phyloP scores from a whole-genome alignment of 129 eudicot genomes.

The Pittosporum tobira region DNA sequence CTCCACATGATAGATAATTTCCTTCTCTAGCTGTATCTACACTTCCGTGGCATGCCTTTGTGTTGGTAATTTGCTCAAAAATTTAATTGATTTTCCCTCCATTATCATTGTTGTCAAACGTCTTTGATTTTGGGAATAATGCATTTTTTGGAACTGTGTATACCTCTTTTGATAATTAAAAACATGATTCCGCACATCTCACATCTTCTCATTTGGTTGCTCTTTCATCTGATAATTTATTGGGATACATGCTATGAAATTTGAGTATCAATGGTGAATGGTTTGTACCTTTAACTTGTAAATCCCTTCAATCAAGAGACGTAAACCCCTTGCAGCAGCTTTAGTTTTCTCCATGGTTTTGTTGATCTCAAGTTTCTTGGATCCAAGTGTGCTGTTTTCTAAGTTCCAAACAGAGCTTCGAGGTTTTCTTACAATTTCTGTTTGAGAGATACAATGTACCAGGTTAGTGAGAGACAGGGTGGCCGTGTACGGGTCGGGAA shows the following conservation, averaged over 20 bases:
- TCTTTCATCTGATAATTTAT: slow-evolving; percentile 16
- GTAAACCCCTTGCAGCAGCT: slow-evolving; percentile 26
- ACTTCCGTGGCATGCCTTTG: background rate
- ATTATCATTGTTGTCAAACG: background rate
- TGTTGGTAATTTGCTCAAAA: background rate
- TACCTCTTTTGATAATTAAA: slow-evolving; percentile 25
- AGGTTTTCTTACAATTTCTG: too few relatives aligned
- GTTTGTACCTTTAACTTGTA: slow-evolving; percentile 20
- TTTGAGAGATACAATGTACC: too few relatives aligned
- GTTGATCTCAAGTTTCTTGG: slow-evolving; percentile 16
- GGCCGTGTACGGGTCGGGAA: too few relatives aligned
- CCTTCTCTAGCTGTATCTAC: slow-evolving; percentile 29
- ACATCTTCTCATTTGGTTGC: slow-evolving; percentile 12
- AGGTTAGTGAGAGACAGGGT: too few relatives aligned
- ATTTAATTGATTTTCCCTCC: slow-evolving; percentile 12
- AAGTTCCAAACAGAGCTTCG: too few relatives aligned
- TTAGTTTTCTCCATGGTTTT: slow-evolving; percentile 23
- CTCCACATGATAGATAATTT: slow-evolving; percentile 85
- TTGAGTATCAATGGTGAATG: too few relatives aligned
- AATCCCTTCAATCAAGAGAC: slow-evolving; percentile 24
- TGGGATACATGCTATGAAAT: background rate
- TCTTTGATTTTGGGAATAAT: background rate
- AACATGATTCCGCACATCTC: slow-evolving; percentile 15
- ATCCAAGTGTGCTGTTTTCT: slow-evolving; percentile 23
- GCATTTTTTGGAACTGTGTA: background rate